Evolutionary conservation across 2,329 filamentous ascomycete species (phyloP).

Genomic region (Ophiosphaerella narmari): DNA sequence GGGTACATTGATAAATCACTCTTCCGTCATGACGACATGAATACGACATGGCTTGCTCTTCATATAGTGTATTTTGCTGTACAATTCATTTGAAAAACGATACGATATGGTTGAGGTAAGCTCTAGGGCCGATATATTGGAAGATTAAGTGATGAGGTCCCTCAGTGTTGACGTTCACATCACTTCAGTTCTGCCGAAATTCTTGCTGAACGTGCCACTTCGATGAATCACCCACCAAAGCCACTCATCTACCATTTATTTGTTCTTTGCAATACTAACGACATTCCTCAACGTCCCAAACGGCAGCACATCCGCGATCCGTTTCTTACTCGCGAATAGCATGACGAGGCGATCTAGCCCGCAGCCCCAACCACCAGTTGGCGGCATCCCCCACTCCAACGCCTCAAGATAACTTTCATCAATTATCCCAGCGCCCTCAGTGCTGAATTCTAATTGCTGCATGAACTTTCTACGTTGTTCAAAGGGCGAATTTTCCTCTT

Average conservation of each 20-base stretch:
- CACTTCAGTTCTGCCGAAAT: too few relatives aligned
- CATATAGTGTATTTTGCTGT: too few relatives aligned
- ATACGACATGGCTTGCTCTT: too few relatives aligned
- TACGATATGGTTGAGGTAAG: too few relatives aligned
- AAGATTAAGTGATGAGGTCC: too few relatives aligned
- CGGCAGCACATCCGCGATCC: slow-evolving; percentile 83
- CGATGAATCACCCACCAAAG: too few relatives aligned
- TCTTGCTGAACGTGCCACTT: too few relatives aligned
- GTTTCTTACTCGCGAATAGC: slow-evolving; percentile 77
- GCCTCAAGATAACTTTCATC: slow-evolving; percentile 86
- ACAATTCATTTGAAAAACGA: too few relatives aligned
- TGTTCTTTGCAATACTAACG: slow-evolving; percentile 45
- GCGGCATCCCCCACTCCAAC: slow-evolving; percentile 87
- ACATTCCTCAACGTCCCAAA: slow-evolving; percentile 81
- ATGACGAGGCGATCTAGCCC: slow-evolving; percentile 90
- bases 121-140: too few relatives aligned
- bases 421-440: slow-evolving; percentile 50
- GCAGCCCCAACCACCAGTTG: slow-evolving; percentile 95
- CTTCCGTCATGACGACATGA: too few relatives aligned
- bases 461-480: slow-evolving; percentile 84
- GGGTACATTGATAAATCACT: too few relatives aligned
- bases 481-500: slow-evolving; percentile 93
- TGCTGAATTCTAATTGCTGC: slow-evolving; percentile 54
- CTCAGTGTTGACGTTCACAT: too few relatives aligned
- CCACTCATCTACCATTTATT: slow-evolving; percentile 5